These are phyloP conservation scores for Trichosporon sp. DNA, from an alignment of 1,284 basidiomycete species.

Conservation along the genomic window DNA sequence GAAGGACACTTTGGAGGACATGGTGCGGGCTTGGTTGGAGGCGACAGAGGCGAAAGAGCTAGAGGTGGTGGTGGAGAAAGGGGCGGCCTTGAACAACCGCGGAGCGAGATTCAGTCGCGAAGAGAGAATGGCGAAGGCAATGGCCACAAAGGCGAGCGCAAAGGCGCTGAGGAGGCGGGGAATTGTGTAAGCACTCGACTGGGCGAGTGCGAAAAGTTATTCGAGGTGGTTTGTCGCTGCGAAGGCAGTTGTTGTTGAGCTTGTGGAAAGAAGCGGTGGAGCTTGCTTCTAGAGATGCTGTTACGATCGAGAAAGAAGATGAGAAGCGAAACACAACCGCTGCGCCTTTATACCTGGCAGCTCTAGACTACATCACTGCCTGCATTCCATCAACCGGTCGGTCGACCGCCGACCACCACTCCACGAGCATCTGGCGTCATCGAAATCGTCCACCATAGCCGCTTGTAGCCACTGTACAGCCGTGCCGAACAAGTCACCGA, in stretches of 20 bases:
- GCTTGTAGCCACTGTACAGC: neutral
- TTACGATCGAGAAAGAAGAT: too few relatives aligned
- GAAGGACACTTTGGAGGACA: conserved; percentile 9
- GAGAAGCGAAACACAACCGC: too few relatives aligned
- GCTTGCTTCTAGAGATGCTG: too few relatives aligned
- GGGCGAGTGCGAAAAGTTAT: neutral
- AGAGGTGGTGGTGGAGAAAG: neutral
- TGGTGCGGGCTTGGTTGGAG: neutral
- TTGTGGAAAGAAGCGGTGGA: neutral
- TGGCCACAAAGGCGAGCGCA: conserved; percentile 13
- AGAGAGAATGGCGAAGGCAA: conserved; percentile 11
- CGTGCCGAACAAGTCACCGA: neutral
- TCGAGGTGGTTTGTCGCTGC: conserved; percentile 4
- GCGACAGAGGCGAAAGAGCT: neutral
- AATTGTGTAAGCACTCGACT: conserved; percentile 3
- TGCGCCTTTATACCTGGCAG: too few relatives aligned
- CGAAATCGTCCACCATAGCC: neutral
- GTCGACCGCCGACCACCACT: too few relatives aligned
- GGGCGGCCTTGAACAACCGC: neutral
- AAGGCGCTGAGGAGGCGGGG: neutral
- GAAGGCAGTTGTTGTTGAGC: neutral
- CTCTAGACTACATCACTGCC: too few relatives aligned
- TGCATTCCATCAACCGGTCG: too few relatives aligned
- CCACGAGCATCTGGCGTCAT: too few relatives aligned
- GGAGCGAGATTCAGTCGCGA: conserved; percentile 2